Evolutionary conservation across 2,329 filamentous ascomycete genomes (phyloP), one percentile per base, ranked within the genome.

Genomic region (Myriosclerotinia scirpicola): DNA sequence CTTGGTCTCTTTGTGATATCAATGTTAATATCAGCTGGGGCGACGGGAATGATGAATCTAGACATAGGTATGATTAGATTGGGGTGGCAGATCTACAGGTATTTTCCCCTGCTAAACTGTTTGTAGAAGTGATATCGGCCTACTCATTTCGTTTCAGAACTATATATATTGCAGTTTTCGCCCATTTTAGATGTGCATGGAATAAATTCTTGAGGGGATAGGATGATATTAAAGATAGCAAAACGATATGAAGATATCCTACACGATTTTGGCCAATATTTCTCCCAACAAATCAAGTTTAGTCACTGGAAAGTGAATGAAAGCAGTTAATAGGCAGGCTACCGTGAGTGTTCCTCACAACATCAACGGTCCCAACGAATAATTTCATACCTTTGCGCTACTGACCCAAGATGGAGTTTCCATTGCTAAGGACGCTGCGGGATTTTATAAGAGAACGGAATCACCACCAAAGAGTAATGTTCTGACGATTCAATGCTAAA

Each of bases 131-230:
- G 1, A 12, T 22, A 17, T 3, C 0, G 1, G 26, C 1, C 1
- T 5, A 59, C 5, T 2, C 8, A 30, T 3, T 17, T 15, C 12
- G 4, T 38, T 2, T 12, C 8, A 20, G 5, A 38, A 48, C 20
- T 2, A 14, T 34, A 36, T 48, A 9, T 0, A 9, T 48, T n/a
- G 4, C 3, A 20, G 20, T 1, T 5, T 2, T 15, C 2, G 2
- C 12, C 2, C 20, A 34, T n/a, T 15, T 14, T 6, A 48, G 8
- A 5, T 22, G 8, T 8, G 12, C 5, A n/a, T 48, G 8, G n/a
- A 0, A 22, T 0, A 5, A 0, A 2, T 20, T 1, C n/a, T 4
- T n/a, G 6, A 26, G 34, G 15, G 1, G 11, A 14, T 34, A 5
- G 6, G 20, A 4, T 34, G 1, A 9, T 15, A 8, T 46, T 4